phyloP scores from a whole-genome alignment of 345 rosid species.

The Rhizophora mangle region DNA sequence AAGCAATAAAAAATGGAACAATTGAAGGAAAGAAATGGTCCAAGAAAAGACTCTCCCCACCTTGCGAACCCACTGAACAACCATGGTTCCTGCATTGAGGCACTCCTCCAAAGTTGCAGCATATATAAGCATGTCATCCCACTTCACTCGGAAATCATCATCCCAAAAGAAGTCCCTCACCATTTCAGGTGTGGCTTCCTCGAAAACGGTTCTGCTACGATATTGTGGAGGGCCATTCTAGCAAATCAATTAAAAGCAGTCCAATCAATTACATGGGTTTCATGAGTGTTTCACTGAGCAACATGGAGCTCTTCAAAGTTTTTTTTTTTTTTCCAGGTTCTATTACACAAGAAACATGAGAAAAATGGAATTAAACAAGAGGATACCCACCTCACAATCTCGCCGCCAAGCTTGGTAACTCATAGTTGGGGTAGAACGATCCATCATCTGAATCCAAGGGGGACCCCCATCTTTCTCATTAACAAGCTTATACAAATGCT shows the following conservation, averaged over 20 bases:
- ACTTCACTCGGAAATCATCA: slow-evolving; percentile 53
- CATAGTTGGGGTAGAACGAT: slow-evolving; percentile 68
- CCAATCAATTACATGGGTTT: slow-evolving; percentile 23
- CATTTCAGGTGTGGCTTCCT: slow-evolving; percentile 59
- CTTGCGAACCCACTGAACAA: slow-evolving; percentile 81
- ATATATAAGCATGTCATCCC: slow-evolving; percentile 80
- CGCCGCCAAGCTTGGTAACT: slow-evolving; percentile 86
- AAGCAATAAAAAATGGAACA: not conserved
- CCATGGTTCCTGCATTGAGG: slow-evolving; percentile 61
- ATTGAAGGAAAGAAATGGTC: not conserved
- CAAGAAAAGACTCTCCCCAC: slow-evolving; percentile 22
- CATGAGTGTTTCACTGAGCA: slow-evolving; percentile 4
- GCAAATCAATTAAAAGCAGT: slow-evolving; percentile 15
- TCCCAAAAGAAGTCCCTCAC: slow-evolving; percentile 86
- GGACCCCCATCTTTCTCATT: slow-evolving; percentile 96
- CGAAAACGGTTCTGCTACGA: slow-evolving; percentile 60
- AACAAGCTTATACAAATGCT: slow-evolving; percentile 61
- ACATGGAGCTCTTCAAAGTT: not conserved
- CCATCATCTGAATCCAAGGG: slow-evolving; percentile 96
- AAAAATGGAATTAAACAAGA: not conserved
- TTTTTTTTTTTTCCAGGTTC: not conserved
- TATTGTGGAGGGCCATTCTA: slow-evolving; percentile 77
- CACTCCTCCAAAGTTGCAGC: slow-evolving; percentile 55
- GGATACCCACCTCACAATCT: slow-evolving; percentile 63
- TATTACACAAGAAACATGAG: not conserved